Percentiles rank a stretch among this genome's conserved stretches.
Evolutionary conservation across 768 basidiomycete species (phyloP).

Genomic region (Xerocomellus chrysenteron): DNA sequence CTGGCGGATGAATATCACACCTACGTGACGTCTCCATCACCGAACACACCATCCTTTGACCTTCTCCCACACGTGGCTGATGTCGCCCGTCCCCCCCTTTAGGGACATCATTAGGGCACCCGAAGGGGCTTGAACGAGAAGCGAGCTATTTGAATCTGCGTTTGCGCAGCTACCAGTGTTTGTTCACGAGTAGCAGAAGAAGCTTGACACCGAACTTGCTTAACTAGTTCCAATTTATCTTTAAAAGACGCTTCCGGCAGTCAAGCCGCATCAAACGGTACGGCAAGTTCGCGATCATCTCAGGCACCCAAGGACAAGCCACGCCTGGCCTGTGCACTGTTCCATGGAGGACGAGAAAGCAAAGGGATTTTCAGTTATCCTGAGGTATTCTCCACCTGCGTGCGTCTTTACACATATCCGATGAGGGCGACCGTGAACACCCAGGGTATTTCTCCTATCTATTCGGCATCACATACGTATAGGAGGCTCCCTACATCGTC

Average conservation of each 20-base stretch:
- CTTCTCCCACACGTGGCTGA: constrained; percentile 13
- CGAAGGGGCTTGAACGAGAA: background rate
- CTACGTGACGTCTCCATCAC: background rate
- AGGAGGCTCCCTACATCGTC: constrained; percentile 4
- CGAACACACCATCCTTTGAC: background rate
- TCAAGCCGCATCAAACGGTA: too few relatives aligned
- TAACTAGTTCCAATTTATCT: too few relatives aligned
- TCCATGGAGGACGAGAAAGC: too few relatives aligned
- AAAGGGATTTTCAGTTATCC: too few relatives aligned
- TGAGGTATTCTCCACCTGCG: too few relatives aligned
- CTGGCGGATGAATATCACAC: background rate
- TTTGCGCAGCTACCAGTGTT: background rate
- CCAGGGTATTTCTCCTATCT: background rate
- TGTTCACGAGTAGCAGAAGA: too few relatives aligned
- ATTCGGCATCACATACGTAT: background rate
- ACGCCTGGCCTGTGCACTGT: too few relatives aligned
- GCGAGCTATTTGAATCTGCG: background rate
- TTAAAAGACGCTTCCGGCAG: too few relatives aligned
- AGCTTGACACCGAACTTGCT: too few relatives aligned
- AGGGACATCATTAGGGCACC: constrained; percentile 7
- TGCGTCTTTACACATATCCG: too few relatives aligned
- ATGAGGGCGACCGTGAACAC: background rate
- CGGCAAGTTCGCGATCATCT: too few relatives aligned
- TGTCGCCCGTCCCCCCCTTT: constrained; percentile 1
- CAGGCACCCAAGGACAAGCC: too few relatives aligned